These are phyloP conservation scores for Candolleomyces eurysporus DNA, from an alignment of 768 basidiomycete species.

Conservation along the genomic window DNA sequence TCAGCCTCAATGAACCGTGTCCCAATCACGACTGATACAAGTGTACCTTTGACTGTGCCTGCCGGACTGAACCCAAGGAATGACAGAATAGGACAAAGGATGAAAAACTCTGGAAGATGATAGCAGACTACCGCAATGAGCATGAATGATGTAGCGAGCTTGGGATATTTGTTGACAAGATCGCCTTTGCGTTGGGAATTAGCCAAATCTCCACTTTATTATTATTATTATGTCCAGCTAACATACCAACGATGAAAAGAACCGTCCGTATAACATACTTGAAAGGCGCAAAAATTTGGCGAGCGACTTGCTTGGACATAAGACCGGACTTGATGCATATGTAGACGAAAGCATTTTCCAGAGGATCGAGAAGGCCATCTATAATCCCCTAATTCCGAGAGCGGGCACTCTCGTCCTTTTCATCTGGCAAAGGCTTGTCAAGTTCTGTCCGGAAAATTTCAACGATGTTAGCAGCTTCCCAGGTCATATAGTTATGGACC, in stretches of 20 bases:
- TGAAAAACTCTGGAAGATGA: constrained; percentile 22
- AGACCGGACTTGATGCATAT: not conserved
- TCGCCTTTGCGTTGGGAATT: constrained; percentile 25
- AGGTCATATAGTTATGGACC: not conserved
- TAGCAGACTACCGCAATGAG: constrained; percentile 21
- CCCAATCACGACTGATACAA: not conserved
- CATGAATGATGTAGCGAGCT: constrained; percentile 18
- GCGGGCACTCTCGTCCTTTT: constrained; percentile 8
- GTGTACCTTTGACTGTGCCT: constrained; percentile 30
- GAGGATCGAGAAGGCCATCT: constrained; percentile 1
- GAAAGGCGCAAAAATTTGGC: not conserved
- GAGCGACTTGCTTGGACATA: constrained; percentile 6
- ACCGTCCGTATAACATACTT: not conserved
- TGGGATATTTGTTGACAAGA: constrained; percentile 33
- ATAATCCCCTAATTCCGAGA: constrained; percentile 5
- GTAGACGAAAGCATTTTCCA: constrained; percentile 3
- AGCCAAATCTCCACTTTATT: not conserved
- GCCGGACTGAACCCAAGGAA: constrained; percentile 34
- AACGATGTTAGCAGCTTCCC: not conserved
- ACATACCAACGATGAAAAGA: constrained; percentile 9
- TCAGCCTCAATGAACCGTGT: not conserved
- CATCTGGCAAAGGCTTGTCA: constrained; percentile 9
- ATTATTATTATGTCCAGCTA: too few species aligned
- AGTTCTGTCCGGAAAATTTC: constrained; percentile 6
- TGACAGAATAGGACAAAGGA: constrained; percentile 28